These are phyloP conservation scores for Aspergillus avenaceus DNA, from an alignment of 495 filamentous ascomycete genomes.

Conservation along the genomic window DNA sequence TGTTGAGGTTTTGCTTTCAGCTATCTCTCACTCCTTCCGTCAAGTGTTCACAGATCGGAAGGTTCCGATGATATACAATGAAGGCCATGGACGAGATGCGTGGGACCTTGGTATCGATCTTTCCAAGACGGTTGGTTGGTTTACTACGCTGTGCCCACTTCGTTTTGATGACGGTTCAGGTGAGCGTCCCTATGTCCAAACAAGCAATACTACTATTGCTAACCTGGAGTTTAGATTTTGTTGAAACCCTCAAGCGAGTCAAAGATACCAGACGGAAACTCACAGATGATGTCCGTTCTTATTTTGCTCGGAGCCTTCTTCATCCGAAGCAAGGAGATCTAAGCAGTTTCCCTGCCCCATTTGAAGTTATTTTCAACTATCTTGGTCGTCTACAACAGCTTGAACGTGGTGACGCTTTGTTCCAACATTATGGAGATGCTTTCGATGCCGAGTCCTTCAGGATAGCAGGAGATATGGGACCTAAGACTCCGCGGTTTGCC, in stretches of 20 bases:
- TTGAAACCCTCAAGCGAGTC: slow-evolving; percentile 38
- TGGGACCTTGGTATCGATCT: slow-evolving; percentile 48
- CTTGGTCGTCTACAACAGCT: slow-evolving; percentile 57
- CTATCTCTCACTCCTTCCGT: slow-evolving; percentile 47
- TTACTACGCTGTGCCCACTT: slow-evolving; percentile 53
- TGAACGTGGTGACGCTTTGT: slow-evolving; percentile 53
- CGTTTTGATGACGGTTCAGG: slow-evolving; percentile 25
- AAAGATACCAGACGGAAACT: slow-evolving; percentile 44
- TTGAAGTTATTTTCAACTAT: slow-evolving; percentile 71
- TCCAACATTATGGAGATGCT: slow-evolving; percentile 55
- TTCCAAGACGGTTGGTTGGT: slow-evolving; percentile 58
- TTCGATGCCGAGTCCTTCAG: slow-evolving; percentile 39
- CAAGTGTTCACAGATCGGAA: slow-evolving; percentile 48
- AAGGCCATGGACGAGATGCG: slow-evolving; percentile 55
- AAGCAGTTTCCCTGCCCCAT: slow-evolving; percentile 47
- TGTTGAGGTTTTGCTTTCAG: slow-evolving; percentile 50
- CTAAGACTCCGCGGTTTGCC: slow-evolving; percentile 49
- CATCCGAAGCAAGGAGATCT: slow-evolving; percentile 36
- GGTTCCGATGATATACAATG: slow-evolving; percentile 51
- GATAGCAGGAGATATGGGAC: slow-evolving; percentile 41
- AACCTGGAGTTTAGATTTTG: slow-evolving; percentile 16
- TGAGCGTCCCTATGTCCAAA: slow-evolving; percentile 12
- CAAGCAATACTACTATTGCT: not conserved
- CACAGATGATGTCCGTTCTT: slow-evolving; percentile 36
- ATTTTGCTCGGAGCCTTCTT: slow-evolving; percentile 50